These are phyloP conservation scores for Dinochytrium kinnereticum DNA, from an alignment of 371 early-diverging fungal genomes.

Conservation along the genomic window DNA sequence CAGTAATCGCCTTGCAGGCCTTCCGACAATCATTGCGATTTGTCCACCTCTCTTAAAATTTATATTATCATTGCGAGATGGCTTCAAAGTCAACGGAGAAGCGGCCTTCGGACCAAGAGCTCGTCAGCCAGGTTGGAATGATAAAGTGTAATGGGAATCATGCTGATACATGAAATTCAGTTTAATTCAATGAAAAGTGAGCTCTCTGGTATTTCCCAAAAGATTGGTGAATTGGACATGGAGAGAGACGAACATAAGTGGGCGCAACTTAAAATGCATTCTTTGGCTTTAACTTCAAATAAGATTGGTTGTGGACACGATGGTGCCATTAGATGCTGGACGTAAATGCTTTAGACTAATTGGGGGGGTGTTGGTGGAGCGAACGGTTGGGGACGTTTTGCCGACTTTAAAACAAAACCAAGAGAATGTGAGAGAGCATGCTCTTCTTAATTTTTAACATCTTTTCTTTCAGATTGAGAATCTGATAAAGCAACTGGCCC, in stretches of 20 bases:
- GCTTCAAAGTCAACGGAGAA: slow-evolving; percentile 15
- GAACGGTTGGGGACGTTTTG: slow-evolving; percentile 89
- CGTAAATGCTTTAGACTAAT: slow-evolving; percentile 94
- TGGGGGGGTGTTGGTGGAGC: slow-evolving; percentile 92
- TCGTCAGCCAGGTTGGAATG: slow-evolving; percentile 45
- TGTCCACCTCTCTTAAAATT: neutral
- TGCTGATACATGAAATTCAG: slow-evolving; percentile 34
- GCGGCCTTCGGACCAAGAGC: slow-evolving; percentile 68
- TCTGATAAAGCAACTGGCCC: slow-evolving; percentile 75
- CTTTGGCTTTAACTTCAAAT: neutral
- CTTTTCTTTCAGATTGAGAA: slow-evolving; percentile 64
- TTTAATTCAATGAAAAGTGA: slow-evolving; percentile 88
- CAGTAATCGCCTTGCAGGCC: neutral
- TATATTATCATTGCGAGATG: no score
- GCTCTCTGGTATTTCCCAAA: slow-evolving; percentile 81
- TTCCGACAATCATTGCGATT: neutral
- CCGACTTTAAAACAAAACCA: slow-evolving; percentile 88
- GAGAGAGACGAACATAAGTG: slow-evolving; percentile 95
- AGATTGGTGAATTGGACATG: slow-evolving; percentile 92
- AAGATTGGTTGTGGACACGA: slow-evolving; percentile 92
- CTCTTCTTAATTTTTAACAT: neutral
- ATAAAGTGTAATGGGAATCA: neutral
- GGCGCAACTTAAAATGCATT: neutral
- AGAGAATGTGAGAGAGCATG: slow-evolving; percentile 67
- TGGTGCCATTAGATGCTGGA: slow-evolving; percentile 76